Evolutionary conservation across 345 rosid species (phyloP).

Genomic region (Citrus trifoliata): DNA sequence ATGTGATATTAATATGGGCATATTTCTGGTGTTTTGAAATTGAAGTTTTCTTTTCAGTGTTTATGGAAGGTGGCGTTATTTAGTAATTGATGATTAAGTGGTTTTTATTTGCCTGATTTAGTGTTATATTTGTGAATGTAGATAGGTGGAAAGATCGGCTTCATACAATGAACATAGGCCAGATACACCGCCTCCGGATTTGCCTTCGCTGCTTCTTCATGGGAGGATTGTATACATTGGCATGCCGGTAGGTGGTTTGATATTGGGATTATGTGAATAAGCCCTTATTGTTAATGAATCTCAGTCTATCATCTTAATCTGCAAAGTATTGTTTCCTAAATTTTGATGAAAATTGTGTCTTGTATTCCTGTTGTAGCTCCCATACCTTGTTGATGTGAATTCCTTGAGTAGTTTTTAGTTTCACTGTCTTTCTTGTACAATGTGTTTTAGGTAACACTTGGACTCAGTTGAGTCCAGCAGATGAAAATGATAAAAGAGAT

Average conservation of each 20-base stretch:
- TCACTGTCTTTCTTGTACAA: background rate
- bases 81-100: too few relatives aligned
- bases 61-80: background rate
- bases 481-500: too few relatives aligned
- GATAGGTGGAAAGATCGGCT: slow-evolving; percentile 70
- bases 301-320: background rate
- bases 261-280: background rate
- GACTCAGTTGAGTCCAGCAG: background rate
- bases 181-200: slow-evolving; percentile 71
- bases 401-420: background rate
- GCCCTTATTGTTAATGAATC: background rate
- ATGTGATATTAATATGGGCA: background rate
- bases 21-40: background rate
- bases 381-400: background rate
- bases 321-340: background rate
- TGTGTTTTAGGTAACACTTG: too few relatives aligned
- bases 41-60: background rate
- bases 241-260: slow-evolving; percentile 65
- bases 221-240: slow-evolving; percentile 86
- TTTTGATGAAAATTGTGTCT: background rate
- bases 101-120: background rate
- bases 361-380: background rate
- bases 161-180: slow-evolving; percentile 59
- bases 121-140: background rate
- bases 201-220: slow-evolving; percentile 74